Evolutionary conservation across 345 rosid genomes (phyloP), one percentile per base, ranked within the genome.

Genomic region (Nasturtium officinale): DNA sequence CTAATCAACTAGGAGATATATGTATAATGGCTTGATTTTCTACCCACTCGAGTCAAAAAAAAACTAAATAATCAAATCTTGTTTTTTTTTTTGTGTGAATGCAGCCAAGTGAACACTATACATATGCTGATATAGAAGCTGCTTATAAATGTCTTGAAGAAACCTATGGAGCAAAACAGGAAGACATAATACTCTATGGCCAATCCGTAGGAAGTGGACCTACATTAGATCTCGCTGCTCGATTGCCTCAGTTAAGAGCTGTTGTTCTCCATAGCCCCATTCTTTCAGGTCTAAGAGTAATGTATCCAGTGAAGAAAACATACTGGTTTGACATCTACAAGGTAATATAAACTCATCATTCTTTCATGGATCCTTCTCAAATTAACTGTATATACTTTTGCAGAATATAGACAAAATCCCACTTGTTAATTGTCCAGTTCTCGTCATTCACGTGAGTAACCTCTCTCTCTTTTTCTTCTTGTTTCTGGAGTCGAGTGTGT

Each of bases 141-240:
- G 97, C 79, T 20, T 95, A 92, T 57, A 92, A 85, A 78, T 95
- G 97, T 82, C 91, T 92, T 59, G 98, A 90, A 83, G 99, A 95
- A 65, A 87, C 81, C 59, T 95, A 95, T 77, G 92, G 92, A 53
- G 63, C 88, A 7, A 92, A 85, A 83, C 97, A 90, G 68, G 98
- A 95, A 83, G 92, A 95, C 66, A 70, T 95, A 42, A 90, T 95
- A 73, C 92, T 95, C 17, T 95, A 95, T 72, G 98, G 99, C 13
- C 99, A 95, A 74, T 95, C 99, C 37, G 99, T 95, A 42, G 98
- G 99, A 38, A 95, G 99, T 72, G 99, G 99, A 33, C 99, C 99
- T 18, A 92, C 99, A 42, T 81, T 92, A 79, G 96, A 95, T 61
- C 94, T 95, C 16, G 97, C 97, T 28, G 81, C 97, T 25, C 85